phyloP scores from a whole-genome alignment of 148 eudicot species.

The Dysphania ambrosioides region DNA sequence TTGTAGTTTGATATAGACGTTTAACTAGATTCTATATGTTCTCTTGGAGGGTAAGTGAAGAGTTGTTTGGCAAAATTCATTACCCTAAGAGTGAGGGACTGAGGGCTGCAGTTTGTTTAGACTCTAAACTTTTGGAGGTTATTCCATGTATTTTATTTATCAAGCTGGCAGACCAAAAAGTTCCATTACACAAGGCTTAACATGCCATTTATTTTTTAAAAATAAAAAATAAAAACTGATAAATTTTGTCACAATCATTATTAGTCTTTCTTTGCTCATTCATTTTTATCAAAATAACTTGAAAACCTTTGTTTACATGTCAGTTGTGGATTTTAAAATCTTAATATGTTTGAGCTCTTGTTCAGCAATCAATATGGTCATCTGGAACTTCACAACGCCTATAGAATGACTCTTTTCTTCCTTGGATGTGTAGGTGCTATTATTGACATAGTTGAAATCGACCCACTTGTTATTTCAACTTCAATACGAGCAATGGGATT shows the following conservation, averaged over 20 bases:
- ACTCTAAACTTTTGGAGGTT: no score
- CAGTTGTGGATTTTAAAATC: neutral
- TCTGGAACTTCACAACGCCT: neutral
- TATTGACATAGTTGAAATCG: conserved; percentile 80
- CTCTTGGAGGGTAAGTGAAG: neutral
- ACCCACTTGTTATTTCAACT: conserved; percentile 82
- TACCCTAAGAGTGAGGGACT: neutral
- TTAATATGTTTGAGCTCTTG: neutral
- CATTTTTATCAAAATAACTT: neutral
- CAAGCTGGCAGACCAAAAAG: no score
- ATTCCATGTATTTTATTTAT: neutral
- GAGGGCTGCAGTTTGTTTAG: no score
- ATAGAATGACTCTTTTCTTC: conserved; percentile 11
- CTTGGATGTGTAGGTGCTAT: conserved; percentile 54
- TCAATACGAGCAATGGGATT: conserved; percentile 87
- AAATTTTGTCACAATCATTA: no score
- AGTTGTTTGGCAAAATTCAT: neutral
- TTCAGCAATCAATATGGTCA: neutral
- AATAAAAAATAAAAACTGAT: no score
- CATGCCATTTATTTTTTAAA: neutral
- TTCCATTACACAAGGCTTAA: no score
- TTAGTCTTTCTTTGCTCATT: neutral
- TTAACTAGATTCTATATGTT: neutral
- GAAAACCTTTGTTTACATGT: neutral
- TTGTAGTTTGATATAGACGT: neutral